Evolutionary conservation across 2,329 filamentous ascomycete species (phyloP).

Genomic region (Alternaria gaisen): DNA sequence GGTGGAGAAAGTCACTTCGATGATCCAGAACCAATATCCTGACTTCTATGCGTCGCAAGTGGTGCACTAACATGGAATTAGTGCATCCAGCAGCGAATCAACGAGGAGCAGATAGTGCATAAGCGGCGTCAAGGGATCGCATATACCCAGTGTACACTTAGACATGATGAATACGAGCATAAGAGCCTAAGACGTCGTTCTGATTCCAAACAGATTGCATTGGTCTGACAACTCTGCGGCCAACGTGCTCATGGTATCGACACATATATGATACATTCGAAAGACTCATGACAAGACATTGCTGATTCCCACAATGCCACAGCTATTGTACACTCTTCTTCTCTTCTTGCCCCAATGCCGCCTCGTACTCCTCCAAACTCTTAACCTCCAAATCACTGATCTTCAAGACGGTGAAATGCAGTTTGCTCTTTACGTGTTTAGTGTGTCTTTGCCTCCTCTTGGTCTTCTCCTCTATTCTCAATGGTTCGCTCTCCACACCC

Average conservation of each 20-base stretch:
- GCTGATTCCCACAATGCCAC: not conserved
- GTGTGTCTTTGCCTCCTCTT: conserved; percentile 72
- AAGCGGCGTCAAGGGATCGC: conserved; percentile 11
- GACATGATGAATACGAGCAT: conserved; percentile 7
- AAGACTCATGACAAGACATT: not conserved
- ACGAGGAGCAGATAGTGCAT: conserved; percentile 3
- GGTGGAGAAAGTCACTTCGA: conserved; percentile 84
- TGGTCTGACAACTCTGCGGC: not conserved
- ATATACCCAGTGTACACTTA: conserved; percentile 16
- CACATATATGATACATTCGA: conserved; percentile 29
- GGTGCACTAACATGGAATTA: conserved; percentile 34
- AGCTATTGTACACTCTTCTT: conserved; percentile 13
- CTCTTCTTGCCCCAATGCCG: conserved; percentile 35
- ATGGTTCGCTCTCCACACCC: conserved; percentile 77
- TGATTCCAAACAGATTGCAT: not conserved
- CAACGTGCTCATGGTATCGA: conserved; percentile 9
- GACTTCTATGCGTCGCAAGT: conserved; percentile 58
- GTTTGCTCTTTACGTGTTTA: conserved; percentile 86
- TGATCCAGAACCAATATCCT: conserved; percentile 82
- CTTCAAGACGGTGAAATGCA: conserved; percentile 83
- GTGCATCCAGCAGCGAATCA: not conserved
- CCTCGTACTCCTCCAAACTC: conserved; percentile 62
- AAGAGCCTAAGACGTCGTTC: not conserved
- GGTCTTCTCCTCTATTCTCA: conserved; percentile 65
- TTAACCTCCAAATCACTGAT: conserved; percentile 82